These are phyloP conservation scores for Nannochloropsis gaditana DNA, from an alignment of 108 stramenopile genomes.

Conservation along the genomic window DNA sequence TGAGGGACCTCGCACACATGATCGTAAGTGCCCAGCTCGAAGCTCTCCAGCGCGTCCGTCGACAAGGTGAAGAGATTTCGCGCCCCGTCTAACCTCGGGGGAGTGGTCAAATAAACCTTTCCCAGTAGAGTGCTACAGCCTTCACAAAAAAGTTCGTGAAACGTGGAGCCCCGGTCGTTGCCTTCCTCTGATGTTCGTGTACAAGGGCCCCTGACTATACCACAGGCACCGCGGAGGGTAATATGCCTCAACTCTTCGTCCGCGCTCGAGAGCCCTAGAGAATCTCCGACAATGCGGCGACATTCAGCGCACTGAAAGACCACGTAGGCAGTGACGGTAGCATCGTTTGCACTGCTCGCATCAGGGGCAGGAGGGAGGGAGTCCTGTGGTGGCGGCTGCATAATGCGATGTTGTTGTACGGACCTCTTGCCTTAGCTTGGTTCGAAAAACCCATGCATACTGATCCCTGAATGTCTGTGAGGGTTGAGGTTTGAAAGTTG, in stretches of 20 bases:
- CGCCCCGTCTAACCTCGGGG: neutral
- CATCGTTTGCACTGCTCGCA: neutral
- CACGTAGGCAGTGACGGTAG: neutral
- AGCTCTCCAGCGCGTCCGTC: neutral
- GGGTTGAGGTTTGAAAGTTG: too few species aligned
- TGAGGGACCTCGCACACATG: neutral
- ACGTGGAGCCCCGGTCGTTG: neutral
- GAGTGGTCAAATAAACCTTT: neutral
- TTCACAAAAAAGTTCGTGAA: slow-evolving; percentile 8
- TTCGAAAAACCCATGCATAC: too few species aligned
- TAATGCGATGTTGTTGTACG: neutral
- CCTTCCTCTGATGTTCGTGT: slow-evolving; percentile 1
- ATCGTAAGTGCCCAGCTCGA: neutral
- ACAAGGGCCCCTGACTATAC: neutral
- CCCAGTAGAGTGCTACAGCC: slow-evolving; percentile 11
- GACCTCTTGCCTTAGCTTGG: too few species aligned
- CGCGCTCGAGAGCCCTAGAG: neutral
- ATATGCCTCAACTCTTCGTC: neutral
- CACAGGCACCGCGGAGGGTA: neutral
- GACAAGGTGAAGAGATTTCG: neutral
- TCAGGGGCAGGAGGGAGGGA: neutral
- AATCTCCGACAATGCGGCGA: slow-evolving; percentile 2
- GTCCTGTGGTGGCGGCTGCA: neutral
- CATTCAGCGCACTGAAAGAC: neutral
- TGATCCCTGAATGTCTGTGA: too few species aligned